Base-by-base conservation (phyloP, 129 eudicot genomes). In the Flaveria linearis region DNA sequence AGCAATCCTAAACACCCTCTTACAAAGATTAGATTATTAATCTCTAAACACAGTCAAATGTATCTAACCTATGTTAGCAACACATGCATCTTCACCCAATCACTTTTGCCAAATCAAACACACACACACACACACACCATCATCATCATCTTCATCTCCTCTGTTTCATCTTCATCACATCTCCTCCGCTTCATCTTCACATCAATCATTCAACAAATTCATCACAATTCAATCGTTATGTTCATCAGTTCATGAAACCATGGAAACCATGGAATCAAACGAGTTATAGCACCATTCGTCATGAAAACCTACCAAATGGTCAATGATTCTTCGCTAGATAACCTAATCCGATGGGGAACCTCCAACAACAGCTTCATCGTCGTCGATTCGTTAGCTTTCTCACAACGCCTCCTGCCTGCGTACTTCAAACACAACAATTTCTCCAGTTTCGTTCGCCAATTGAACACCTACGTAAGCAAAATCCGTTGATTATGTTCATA, bases 231-330 rank as follows among this genome's bases (percentile, higher is more conserved):
- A 33, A n/a, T 71, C 16, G 73, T 55, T 74, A 67, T 45, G 71
- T 47, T 74, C 71, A 56, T 74, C 16, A 28, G 71, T 47, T 74
- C 65, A 56, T 74, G 20, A 28, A 9, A 56, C 41, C 53, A 80
- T 80, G 84, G 84, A 80, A 20, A 0, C 22, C 22, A 20, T n/a
- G n/a, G n/a, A n/a, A 46, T 80, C 84, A 9, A 74, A 67, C 65
- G 84, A 42, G 76, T 74, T 67, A 80, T 80, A 76, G 80, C 84
- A 4, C 84, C 84, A 5, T 80, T 80, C 65, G 69, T 80, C 2
- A 66, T 80, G 84, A 80, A 80, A 58, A 80, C 84, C 4, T 80
- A 80, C 49, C 84, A 80, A 26, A 80, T 80, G 84, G 84, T 80
- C n/a, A 74, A 80, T 26, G 76, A 80, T 80, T 74, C 84, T 2